Conservation (phyloP, 371 early-diverging fungal species). For the Zychaea mexicana region DNA sequence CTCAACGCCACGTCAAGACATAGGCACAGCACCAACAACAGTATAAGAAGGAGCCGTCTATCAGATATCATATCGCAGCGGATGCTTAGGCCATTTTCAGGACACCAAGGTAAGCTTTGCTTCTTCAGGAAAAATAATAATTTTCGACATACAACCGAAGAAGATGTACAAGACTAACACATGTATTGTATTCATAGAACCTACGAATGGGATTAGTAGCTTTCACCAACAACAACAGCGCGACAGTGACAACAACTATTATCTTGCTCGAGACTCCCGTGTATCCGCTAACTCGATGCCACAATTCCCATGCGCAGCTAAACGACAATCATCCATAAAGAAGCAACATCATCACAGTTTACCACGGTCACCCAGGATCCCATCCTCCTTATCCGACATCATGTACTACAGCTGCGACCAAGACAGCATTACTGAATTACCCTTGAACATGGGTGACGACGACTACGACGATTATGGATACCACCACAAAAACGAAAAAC, state of each 20-base stretch:
- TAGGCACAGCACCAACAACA: not conserved
- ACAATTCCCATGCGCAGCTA: not conserved
- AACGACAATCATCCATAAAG: not conserved
- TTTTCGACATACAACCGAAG: too few species aligned
- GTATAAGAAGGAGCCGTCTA: not conserved
- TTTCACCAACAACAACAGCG: not conserved
- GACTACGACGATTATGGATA: not conserved
- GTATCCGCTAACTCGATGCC: not conserved
- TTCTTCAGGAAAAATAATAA: too few species aligned
- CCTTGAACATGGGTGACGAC: not conserved
- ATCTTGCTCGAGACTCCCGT: not conserved
- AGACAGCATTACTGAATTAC: not conserved
- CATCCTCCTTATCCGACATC: constrained; percentile 4
- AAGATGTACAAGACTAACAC: too few species aligned
- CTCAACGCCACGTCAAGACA: too few species aligned
- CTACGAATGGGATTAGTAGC: too few species aligned
- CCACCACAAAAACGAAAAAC: too few species aligned
- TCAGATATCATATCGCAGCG: not conserved
- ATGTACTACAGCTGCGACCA: not conserved
- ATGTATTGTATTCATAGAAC: too few species aligned
- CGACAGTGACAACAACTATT: not conserved
- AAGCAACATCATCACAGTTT: not conserved
- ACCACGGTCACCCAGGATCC: not conserved
- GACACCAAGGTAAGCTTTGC: too few species aligned
- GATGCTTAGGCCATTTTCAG: not conserved